Evolutionary conservation across 768 basidiomycete genomes (phyloP).

Genomic region (Symmetrospora coprosmae): DNA sequence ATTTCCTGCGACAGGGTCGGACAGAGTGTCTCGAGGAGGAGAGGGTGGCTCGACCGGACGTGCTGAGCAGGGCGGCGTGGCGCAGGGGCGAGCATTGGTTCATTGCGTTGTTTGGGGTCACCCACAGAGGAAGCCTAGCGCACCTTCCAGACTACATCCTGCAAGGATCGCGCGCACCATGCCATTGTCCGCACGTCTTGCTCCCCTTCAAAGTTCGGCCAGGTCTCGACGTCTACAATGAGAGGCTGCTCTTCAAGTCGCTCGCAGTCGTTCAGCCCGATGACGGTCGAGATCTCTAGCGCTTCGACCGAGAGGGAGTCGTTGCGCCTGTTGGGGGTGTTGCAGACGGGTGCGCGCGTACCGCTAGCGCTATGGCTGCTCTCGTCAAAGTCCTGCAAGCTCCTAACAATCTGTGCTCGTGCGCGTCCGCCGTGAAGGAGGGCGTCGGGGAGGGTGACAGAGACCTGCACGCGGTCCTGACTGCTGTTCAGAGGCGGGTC

Average conservation of each 20-base stretch:
- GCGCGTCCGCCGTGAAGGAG: constrained; percentile 17
- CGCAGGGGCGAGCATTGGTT: not conserved
- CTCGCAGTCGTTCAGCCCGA: constrained; percentile 59
- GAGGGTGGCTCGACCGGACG: constrained; percentile 13
- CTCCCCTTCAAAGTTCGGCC: constrained; percentile 14
- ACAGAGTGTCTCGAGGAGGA: constrained; percentile 17
- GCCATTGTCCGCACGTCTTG: not conserved
- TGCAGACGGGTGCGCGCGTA: too few relatives aligned
- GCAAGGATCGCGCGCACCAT: constrained; percentile 3
- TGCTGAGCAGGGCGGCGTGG: constrained; percentile 1
- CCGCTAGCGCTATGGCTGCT: too few relatives aligned
- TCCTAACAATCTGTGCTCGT: not conserved
- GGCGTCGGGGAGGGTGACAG: constrained; percentile 3
- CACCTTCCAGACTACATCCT: constrained; percentile 13
- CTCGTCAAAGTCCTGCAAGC: not conserved
- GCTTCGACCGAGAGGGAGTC: constrained; percentile 38
- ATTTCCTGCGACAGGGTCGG: constrained; percentile 21
- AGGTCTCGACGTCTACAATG: constrained; percentile 41
- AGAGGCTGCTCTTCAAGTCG: constrained; percentile 52
- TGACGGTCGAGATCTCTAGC: constrained; percentile 46
- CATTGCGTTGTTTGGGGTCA: not conserved
- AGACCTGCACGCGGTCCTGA: not conserved
- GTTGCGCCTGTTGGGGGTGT: not conserved
- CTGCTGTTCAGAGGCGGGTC: not conserved
- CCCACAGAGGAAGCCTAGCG: not conserved